Percentiles rank a stretch among this genome's conserved stretches.
phyloP scores from a whole-genome alignment of 1,284 basidiomycete species.

The Boletus smithii region DNA sequence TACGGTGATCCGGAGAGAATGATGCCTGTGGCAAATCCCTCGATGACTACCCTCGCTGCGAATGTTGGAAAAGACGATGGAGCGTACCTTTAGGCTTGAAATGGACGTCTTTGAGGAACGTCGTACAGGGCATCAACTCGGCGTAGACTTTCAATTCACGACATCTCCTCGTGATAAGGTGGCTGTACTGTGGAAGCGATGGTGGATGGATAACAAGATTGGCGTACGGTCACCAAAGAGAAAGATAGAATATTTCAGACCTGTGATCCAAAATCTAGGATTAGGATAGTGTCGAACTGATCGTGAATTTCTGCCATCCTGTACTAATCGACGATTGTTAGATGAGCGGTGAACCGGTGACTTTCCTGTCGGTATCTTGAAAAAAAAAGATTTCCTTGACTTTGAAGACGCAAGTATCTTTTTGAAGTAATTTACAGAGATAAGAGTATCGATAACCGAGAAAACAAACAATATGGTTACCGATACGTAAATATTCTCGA shows the following conservation, averaged over 20 bases:
- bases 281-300: constrained; percentile 95
- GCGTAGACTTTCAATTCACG: constrained; percentile 98
- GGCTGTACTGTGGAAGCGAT: constrained; percentile 73
- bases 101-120: constrained; percentile 82
- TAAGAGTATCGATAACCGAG: too few species aligned
- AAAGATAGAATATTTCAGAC: constrained; percentile 41
- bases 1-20: constrained; percentile 98
- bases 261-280: constrained; percentile 98
- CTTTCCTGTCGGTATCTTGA: too few species aligned
- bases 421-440: too few species aligned
- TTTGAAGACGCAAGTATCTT: too few species aligned
- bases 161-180: constrained; percentile 97
- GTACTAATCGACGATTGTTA: not conserved
- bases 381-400: too few species aligned
- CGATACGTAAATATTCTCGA: too few species aligned
- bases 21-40: constrained; percentile 64
- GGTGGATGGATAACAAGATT: constrained; percentile 6
- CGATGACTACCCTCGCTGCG: not conserved
- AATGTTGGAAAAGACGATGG: not conserved
- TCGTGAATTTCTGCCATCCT: constrained; percentile 85
- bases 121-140: constrained; percentile 97
- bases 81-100: constrained; percentile 91
- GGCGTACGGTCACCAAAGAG: not conserved
- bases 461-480: too few species aligned
- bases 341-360: not conserved